A percentile compares a stretch with the other conserved stretches of the same genome.
Evolutionary conservation across 164 flowering plant genomes (phyloP).

Genomic region (Tinospora cordifolia): DNA sequence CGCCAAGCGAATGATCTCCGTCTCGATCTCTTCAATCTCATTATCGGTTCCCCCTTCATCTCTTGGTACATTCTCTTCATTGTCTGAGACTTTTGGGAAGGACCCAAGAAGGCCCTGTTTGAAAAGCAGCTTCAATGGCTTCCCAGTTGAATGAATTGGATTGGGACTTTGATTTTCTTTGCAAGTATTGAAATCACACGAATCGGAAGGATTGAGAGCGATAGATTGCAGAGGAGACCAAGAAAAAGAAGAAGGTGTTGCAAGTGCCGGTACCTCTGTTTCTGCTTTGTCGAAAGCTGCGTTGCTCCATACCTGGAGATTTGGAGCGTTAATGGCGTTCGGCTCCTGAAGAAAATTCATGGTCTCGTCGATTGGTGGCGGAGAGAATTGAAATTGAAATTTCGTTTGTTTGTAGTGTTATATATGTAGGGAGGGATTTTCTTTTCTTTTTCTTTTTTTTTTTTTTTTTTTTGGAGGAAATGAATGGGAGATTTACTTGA

Average conservation of each 20-base stretch:
- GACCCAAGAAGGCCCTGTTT: constrained; percentile 19
- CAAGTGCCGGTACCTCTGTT: constrained; percentile 24
- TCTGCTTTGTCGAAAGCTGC: constrained; percentile 55
- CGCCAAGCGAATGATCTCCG: constrained; percentile 47
- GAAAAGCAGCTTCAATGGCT: constrained; percentile 21
- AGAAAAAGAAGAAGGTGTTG: constrained; percentile 28
- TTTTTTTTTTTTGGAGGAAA: constrained; percentile 1
- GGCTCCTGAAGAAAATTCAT: constrained; percentile 44
- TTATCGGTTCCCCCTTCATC: constrained; percentile 39
- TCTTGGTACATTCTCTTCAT: constrained; percentile 14
- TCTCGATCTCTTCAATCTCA: constrained; percentile 61
- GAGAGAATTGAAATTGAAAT: neutral
- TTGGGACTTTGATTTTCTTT: constrained; percentile 64
- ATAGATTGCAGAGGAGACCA: constrained; percentile 27
- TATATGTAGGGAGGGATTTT: neutral
- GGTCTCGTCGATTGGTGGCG: constrained; percentile 6
- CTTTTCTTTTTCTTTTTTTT: too few relatives aligned
- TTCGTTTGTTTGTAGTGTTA: neutral
- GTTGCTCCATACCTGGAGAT: constrained; percentile 68
- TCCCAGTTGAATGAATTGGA: constrained; percentile 25
- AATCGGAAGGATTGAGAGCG: constrained; percentile 17
- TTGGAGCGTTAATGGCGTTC: constrained; percentile 34
- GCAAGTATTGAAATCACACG: constrained; percentile 35
- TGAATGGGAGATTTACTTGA: neutral
- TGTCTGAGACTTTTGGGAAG: neutral